These are phyloP conservation scores for Citropsis articulata DNA, from an alignment of 345 rosid genomes.

Conservation along the genomic window DNA sequence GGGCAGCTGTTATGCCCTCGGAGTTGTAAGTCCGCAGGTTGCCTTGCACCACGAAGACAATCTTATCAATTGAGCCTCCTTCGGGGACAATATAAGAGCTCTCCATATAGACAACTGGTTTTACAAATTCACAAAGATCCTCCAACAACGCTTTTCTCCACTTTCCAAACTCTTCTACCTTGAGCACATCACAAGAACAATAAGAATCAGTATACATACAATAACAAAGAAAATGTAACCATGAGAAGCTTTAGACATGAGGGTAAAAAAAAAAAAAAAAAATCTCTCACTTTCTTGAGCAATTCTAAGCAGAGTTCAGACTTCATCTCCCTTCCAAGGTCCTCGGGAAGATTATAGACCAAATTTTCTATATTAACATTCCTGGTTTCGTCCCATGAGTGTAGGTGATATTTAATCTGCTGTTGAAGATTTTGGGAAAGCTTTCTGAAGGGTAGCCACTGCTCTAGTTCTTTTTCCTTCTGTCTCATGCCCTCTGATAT, in stretches of 20 bases:
- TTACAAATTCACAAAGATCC: slow-evolving; percentile 53
- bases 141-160: slow-evolving; percentile 41
- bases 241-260: too few species aligned
- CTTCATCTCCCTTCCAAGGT: slow-evolving; percentile 67
- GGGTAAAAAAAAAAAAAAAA: not conserved
- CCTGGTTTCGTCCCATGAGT: slow-evolving; percentile 47
- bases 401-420: not conserved
- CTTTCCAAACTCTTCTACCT: slow-evolving; percentile 7
- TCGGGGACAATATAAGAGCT: slow-evolving; percentile 43
- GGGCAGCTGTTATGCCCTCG: not conserved
- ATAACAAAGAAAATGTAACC: not conserved
- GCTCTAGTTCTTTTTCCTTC: not conserved
- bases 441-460: not conserved
- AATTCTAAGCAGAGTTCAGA: slow-evolving; percentile 75
- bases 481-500: not conserved
- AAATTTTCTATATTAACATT: slow-evolving; percentile 65
- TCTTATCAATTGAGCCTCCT: slow-evolving; percentile 48
- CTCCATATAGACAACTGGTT: slow-evolving; percentile 43
- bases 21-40: not conserved
- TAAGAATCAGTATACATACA: too few species aligned
- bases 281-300: slow-evolving; percentile 56
- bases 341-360: slow-evolving; percentile 65
- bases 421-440: not conserved
- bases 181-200: not conserved
- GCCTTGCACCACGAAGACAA: not conserved